Percentiles rank a stretch among this genome's conserved stretches.
These are phyloP conservation scores for Lolium perenne DNA, from an alignment of 176 grass and related monocot species.

Conservation along the genomic window DNA sequence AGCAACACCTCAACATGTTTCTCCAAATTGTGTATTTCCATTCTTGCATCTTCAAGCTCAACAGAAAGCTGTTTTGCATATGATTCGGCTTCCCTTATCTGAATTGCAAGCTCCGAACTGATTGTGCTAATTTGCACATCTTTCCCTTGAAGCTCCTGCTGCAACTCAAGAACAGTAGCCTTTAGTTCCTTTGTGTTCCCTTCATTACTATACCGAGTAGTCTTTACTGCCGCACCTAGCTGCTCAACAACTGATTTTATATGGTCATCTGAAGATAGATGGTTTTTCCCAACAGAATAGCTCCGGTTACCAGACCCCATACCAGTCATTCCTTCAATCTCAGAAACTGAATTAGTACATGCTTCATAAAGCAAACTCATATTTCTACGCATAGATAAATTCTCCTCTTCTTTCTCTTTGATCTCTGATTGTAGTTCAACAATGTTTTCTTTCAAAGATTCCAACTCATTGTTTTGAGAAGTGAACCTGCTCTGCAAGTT, in stretches of 20 bases:
- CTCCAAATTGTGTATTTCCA: slow-evolving; percentile 68
- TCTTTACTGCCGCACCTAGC: slow-evolving; percentile 59
- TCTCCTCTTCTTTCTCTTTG: slow-evolving; percentile 71
- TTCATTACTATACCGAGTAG: slow-evolving; percentile 50
- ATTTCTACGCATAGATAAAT: slow-evolving; percentile 56
- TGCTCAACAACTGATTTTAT: slow-evolving; percentile 68
- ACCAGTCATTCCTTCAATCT: slow-evolving; percentile 61
- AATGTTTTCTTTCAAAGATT: slow-evolving; percentile 62
- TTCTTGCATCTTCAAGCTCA: slow-evolving; percentile 60
- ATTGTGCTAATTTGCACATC: slow-evolving; percentile 76
- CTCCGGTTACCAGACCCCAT: slow-evolving; percentile 32
- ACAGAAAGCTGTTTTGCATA: slow-evolving; percentile 52
- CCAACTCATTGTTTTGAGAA: slow-evolving; percentile 58
- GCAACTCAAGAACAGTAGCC: slow-evolving; percentile 72
- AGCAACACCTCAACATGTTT: slow-evolving; percentile 71
- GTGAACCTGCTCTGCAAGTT: slow-evolving; percentile 55
- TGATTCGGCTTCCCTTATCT: slow-evolving; percentile 75
- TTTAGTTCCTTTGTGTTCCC: slow-evolving; percentile 79
- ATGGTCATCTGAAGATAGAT: slow-evolving; percentile 51
- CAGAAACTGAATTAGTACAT: slow-evolving; percentile 68
- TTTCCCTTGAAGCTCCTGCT: slow-evolving; percentile 84
- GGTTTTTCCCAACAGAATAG: slow-evolving; percentile 40
- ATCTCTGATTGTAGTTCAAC: slow-evolving; percentile 54
- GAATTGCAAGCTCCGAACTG: slow-evolving; percentile 80
- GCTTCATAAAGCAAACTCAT: slow-evolving; percentile 78